Conservation (phyloP, 257 asterid species). For the Echium plantagineum region DNA sequence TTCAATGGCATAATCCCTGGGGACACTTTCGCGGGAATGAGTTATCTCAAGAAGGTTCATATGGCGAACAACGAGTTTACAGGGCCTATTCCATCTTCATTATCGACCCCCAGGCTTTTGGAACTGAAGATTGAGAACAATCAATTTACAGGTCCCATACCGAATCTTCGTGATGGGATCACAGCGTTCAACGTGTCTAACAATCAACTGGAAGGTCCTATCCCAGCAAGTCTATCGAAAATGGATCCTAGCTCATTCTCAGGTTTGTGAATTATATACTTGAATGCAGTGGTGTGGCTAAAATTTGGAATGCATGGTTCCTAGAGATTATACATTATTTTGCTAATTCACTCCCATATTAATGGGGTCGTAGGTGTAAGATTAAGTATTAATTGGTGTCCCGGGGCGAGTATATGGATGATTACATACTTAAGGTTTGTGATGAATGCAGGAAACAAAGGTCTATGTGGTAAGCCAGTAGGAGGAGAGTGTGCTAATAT, state of each 20-base stretch:
- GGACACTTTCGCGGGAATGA: conserved; percentile 62
- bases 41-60: conserved; percentile 57
- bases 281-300: no score
- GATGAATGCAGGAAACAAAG: conserved; percentile 46
- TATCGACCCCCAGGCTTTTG: conserved; percentile 40
- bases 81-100: conserved; percentile 57
- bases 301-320: no score
- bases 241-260: conserved; percentile 48
- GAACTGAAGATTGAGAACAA: conserved; percentile 68
- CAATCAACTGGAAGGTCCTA: conserved; percentile 66
- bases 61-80: conserved; percentile 46
- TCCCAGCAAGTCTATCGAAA: conserved; percentile 33
- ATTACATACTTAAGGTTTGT: no score
- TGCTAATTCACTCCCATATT: no score
- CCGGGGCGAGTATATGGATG: no score
- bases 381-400: no score
- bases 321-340: no score
- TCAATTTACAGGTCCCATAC: conserved; percentile 53
- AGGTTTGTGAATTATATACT: conserved; percentile 21
- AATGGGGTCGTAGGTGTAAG: no score
- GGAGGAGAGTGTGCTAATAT: conserved; percentile 32
- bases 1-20: conserved; percentile 51
- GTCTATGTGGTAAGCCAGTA: conserved; percentile 63
- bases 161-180: conserved; percentile 36
- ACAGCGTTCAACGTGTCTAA: conserved; percentile 44